Evolutionary conservation across 176 grass and related monocot species (phyloP), one percentile per base, ranked within the genome.

Genomic region (Lolium rigidum): DNA sequence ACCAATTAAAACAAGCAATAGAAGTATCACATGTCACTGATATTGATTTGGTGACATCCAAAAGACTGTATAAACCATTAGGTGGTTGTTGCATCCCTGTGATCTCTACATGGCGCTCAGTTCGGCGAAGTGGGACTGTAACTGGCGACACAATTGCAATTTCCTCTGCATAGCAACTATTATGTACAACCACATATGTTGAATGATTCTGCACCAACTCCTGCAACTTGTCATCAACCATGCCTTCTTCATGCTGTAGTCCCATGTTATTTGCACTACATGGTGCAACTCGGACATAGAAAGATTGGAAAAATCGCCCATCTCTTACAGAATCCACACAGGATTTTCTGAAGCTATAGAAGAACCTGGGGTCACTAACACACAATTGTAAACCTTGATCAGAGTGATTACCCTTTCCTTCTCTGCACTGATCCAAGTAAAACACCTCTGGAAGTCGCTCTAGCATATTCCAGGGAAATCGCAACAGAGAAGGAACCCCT

Each of bases 321-420:
- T 0, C 0, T 1, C 2, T 20, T 43, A 78, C 62, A 7, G n/a
- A 39, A 22, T 4, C 0, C 2, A 0, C 0, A 6, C 2, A 9
- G 4, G 0, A 0, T 0, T 5, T 0, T 1, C 13, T 1, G 10
- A 88, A 88, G 75, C 44, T 84, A 17, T 22, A 8, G 26, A 88
- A 88, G 18, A 88, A 11, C 18, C 31, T 51, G 5, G 74, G 38
- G 4, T 84, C 65, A 22, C 11, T 20, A 2, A 85, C 7, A 4
- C 38, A n/a, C 18, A 89, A 14, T 0, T 57, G 37, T 9, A 38
- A 4, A 75, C 5, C 12, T 25, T 85, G 2, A 39, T 52, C 0
- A 10, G 0, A 28, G 20, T 60, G 0, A 51, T 39, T 60, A 0
- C 0, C 5, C 24, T 5, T 17, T 47, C 2, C 24, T 0, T 80